Evolutionary conservation across 768 basidiomycete species (phyloP), one percentile per base, ranked within the genome.

Genomic region (Trametes maxima): DNA sequence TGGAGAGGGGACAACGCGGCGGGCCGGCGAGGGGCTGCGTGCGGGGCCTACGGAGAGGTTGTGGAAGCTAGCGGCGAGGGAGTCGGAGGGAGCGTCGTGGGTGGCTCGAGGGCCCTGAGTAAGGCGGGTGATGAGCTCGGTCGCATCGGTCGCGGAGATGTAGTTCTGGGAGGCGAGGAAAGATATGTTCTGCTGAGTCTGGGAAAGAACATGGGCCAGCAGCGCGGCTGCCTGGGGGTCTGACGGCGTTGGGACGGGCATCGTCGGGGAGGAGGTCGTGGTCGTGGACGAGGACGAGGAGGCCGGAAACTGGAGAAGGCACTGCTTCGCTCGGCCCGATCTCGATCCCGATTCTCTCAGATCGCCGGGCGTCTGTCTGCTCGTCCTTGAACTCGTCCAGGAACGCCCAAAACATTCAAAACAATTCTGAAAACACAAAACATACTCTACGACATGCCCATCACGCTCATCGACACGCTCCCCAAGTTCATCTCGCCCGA

Each of bases 401-500:
- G 36, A 12, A 28, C 17, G 17, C 11, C 25, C 12, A 35, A 28
- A 45, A 47, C 46, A 42, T 11, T 44, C 22, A 50, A 57, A 47
- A 49, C 46, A 11, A 28, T 11, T 25, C 11, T 17, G 13, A 35
- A 28, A 45, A 47, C 36, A 28, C 11, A 58, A 36, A 50, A 57
- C 56, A 49, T 52, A 39, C 10, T 1, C 11, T 13, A 12, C 36
- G 2, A 17, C 19, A 64, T 64, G 62, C 25, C 69, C n/a, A 54
- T 68, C 40, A 53, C 59, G 33, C 49, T 80, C 64, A 77, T 84
- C 66, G 67, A 72, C 33, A 22, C 73, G 12, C 54, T 82, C 2
- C 85, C 86, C 0, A 64, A 64, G 3, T 82, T 76, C 46, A 75
- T 86, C 40, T 77, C 86, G 1, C 75, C 78, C 10, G 91, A 93